Conservation (phyloP, 805 yeast species). For the Phaffomyces thermotolerans region DNA sequence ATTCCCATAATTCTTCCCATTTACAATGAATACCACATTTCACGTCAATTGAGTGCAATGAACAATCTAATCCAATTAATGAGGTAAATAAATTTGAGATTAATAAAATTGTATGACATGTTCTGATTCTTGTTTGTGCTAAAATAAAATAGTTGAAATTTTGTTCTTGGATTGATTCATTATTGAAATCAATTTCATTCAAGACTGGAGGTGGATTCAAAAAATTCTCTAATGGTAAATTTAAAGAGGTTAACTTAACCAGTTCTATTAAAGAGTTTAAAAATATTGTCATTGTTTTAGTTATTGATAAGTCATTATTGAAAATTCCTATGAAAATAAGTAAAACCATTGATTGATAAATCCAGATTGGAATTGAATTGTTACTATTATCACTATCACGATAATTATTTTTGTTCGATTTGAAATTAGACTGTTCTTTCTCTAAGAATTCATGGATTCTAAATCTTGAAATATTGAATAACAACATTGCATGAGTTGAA, state of each 20-base stretch:
- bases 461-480: slow-evolving; percentile 60
- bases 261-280: slow-evolving; percentile 73
- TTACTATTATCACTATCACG: slow-evolving; percentile 2
- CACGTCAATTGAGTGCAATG: slow-evolving; percentile 40
- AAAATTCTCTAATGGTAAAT: slow-evolving; percentile 46
- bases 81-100: slow-evolving; percentile 51
- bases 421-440: slow-evolving; percentile 22
- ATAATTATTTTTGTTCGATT: background rate
- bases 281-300: slow-evolving; percentile 71
- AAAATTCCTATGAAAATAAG: slow-evolving; percentile 81
- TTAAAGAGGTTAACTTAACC: slow-evolving; percentile 66
- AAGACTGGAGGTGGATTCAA: slow-evolving; percentile 34
- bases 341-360: slow-evolving; percentile 75
- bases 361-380: slow-evolving; percentile 74
- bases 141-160: slow-evolving; percentile 47
- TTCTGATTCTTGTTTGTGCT: slow-evolving; percentile 72
- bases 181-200: slow-evolving; percentile 23
- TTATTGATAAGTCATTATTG: slow-evolving; percentile 58
- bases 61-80: slow-evolving; percentile 36
- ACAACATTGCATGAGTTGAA: slow-evolving; percentile 63
- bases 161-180: slow-evolving; percentile 22
- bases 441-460: slow-evolving; percentile 64
- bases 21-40: slow-evolving; percentile 61
- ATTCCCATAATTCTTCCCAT: slow-evolving; percentile 53
- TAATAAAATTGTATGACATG: slow-evolving; percentile 58